Base-by-base conservation (phyloP, 2,329 filamentous ascomycete species). In the Aureobasidium leucospermi region DNA sequence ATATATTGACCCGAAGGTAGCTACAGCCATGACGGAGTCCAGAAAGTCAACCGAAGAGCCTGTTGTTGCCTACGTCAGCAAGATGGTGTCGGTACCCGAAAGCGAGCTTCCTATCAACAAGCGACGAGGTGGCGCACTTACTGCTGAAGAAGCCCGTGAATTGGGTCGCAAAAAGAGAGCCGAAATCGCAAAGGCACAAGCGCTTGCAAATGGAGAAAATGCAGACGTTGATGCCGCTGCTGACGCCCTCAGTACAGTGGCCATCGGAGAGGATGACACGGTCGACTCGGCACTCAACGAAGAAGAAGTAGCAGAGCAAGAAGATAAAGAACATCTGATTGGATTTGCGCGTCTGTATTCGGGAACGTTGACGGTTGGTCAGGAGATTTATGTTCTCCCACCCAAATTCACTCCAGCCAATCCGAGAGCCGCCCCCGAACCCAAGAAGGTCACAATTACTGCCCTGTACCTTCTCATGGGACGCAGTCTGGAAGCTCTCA, bases 381-480 rank as follows among this genome's bases (percentile, higher is more conserved):
- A 99, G 70, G 86, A 86, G 59, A 79, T 99, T 49, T 97, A 96
- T 70, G 91, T 97, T 15, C 78, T 99, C 5, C 86, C 90, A 0
- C 94, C 94, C 0, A 99, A 97, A 66, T 99, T 94, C 78, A 89
- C 89, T 1, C 92, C 94, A 0, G 87, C 87, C 2, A 80, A 86
- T 52, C 88, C 90, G 1, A 81, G 90, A 63, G 83, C 84, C 15
- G 77, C 79, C 15, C 89, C 91, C 0, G 83, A 86, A 63, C 91
- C 92, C 0, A 82, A 88, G 65, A 91, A 92, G 69, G 86, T 96
- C 39, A 93, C 85, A 0, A 85, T 99, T 53, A 92, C 86, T 15
- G 89, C 89, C 1, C 79, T 99, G 2, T 99, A 99, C 73, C 86
- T 99, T 71, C 84, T 99, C 58, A 99, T 99, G 94, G 94, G 94